Conservation (phyloP, 2,329 filamentous ascomycete genomes). For the Ophiostoma ulmi region DNA sequence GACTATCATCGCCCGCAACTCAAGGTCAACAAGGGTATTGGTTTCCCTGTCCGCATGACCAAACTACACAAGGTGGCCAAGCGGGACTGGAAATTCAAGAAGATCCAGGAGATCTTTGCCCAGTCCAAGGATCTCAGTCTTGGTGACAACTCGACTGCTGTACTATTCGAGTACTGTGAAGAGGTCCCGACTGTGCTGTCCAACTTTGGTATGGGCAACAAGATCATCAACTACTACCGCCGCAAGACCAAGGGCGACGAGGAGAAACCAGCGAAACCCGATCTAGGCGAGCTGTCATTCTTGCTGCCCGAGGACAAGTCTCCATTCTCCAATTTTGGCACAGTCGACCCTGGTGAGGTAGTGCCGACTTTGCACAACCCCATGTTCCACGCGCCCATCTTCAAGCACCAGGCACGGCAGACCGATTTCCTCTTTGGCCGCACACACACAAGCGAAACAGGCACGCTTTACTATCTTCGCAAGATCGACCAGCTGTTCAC, state of each 20-base stretch:
- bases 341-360: slow-evolving; percentile 84
- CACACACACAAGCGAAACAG: slow-evolving; percentile 71
- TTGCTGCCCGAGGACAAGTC: slow-evolving; percentile 91
- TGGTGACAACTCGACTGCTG: slow-evolving; percentile 79
- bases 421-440: slow-evolving; percentile 86
- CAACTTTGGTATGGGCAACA: slow-evolving; percentile 95
- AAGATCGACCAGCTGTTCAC: slow-evolving; percentile 87
- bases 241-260: slow-evolving; percentile 75
- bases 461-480: slow-evolving; percentile 74
- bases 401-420: slow-evolving; percentile 70
- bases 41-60: slow-evolving; percentile 65
- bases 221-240: slow-evolving; percentile 94
- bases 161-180: slow-evolving; percentile 93
- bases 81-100: slow-evolving; percentile 76
- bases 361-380: slow-evolving; percentile 89
- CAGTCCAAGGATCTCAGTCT: slow-evolving; percentile 77
- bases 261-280: slow-evolving; percentile 67
- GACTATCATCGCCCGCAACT: slow-evolving; percentile 81
- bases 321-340: slow-evolving; percentile 90
- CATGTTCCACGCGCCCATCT: slow-evolving; percentile 92
- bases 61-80: slow-evolving; percentile 65
- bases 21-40: slow-evolving; percentile 62
- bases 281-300: slow-evolving; percentile 83
- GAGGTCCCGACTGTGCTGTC: slow-evolving; percentile 87
- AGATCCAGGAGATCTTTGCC: slow-evolving; percentile 71